Evolutionary conservation across 2,329 filamentous ascomycete genomes (phyloP), one percentile per base, ranked within the genome.

Genomic region (Ceratocystis destructans): DNA sequence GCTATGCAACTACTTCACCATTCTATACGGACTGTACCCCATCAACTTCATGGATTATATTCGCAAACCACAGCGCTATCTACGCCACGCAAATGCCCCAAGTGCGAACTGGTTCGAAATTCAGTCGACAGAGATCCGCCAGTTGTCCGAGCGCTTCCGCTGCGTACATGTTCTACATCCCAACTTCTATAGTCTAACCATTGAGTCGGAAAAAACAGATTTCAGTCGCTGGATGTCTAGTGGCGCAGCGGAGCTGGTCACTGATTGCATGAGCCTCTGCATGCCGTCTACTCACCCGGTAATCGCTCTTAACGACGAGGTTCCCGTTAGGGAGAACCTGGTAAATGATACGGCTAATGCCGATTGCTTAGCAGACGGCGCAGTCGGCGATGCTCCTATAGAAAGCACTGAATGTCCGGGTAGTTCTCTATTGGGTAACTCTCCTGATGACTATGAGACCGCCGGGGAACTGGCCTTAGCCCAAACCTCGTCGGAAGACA

Each of bases 11-110:
- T 92, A 90, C 74, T 94, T 91, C 71, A 92, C 88, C 2, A 87
- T 91, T 31, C 79, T 94, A 0, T 94, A 94, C 70, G 90, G 89
- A 0, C 77, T 94, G 3, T 94, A 93, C 69, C 89, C 89, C 1
- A 83, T 93, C 72, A 93, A 93, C 73, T 90, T 94, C 71, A 88
- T 90, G 83, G 87, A 87, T 74, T 94, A 93, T 72, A 87, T 94
- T 69, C 83, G 89, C 66, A 93, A 93, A 72, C 89, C 89, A 2
- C 85, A 90, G 70, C 84, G 87, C 69, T 93, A 88, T 72, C 78
- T 94, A 8, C 86, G 89, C 61, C 86, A 88, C 71, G 84, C 87
- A 50, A 84, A 89, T 69, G 87, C 85, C 41, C 80, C 83, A 3
- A 84, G 86, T 62, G 82, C 85, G 1, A 87, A 91, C 69, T 87